These are phyloP conservation scores for Zychaea mexicana DNA, from an alignment of 371 early-diverging fungal genomes.

Conservation along the genomic window DNA sequence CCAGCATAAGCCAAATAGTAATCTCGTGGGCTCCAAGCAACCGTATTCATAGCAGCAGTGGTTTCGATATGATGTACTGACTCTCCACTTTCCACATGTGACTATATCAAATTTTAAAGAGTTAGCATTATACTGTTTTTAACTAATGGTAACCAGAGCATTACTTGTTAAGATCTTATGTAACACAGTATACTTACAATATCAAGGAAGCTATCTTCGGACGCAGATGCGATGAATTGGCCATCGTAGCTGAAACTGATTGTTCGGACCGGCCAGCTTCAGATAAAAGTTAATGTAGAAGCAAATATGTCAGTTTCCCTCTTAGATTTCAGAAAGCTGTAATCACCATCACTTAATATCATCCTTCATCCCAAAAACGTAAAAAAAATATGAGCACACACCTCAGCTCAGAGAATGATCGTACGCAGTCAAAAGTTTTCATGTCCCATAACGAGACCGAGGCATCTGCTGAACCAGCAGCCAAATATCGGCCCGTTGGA, in stretches of 20 bases:
- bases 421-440: constrained; percentile 62
- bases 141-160: neutral
- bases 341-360: too few species aligned
- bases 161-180: too few species aligned
- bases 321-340: too few species aligned
- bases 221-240: constrained; percentile 80
- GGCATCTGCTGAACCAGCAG: constrained; percentile 81
- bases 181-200: too few species aligned
- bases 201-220: constrained; percentile 79
- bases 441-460: constrained; percentile 78
- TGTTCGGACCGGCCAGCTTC: constrained; percentile 84
- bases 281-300: neutral
- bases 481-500: constrained; percentile 76
- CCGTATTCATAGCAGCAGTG: constrained; percentile 74
- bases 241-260: constrained; percentile 87
- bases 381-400: constrained; percentile 34
- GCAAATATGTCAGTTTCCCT: neutral
- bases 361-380: too few species aligned
- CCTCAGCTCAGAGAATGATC: constrained; percentile 72
- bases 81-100: constrained; percentile 78
- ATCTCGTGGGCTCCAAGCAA: constrained; percentile 84
- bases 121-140: too few species aligned
- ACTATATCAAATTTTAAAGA: constrained; percentile 38
- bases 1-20: constrained; percentile 83
- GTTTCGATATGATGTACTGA: constrained; percentile 70